Conservation (phyloP, 768 basidiomycete species). For the Psilocybe tampanensis region DNA sequence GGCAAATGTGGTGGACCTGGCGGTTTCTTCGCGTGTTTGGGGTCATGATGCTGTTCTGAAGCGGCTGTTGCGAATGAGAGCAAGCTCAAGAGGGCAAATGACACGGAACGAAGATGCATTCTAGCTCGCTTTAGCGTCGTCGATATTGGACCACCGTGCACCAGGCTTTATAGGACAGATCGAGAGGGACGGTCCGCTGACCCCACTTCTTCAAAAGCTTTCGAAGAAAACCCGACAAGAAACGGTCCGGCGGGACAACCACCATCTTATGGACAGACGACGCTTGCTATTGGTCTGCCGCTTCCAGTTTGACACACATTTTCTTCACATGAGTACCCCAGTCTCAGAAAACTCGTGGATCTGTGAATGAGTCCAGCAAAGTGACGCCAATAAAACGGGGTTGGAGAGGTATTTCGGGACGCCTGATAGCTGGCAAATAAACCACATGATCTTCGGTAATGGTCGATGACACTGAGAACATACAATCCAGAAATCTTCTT, state of each 20-base stretch:
- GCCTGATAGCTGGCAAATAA: background rate
- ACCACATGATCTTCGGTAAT: conserved; percentile 1
- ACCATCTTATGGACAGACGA: background rate
- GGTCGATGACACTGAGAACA: background rate
- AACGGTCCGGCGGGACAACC: conserved; percentile 7
- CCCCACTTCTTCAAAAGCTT: background rate
- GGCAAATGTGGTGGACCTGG: conserved; percentile 2
- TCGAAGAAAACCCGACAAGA: background rate
- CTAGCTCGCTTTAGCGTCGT: background rate
- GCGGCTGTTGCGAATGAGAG: conserved; percentile 5
- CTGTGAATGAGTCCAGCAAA: background rate
- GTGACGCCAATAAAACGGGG: conserved; percentile 2
- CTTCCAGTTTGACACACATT: background rate
- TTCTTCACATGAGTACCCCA: background rate
- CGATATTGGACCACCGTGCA: background rate
- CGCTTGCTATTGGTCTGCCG: background rate
- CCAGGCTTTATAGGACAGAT: conserved; percentile 9
- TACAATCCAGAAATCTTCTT: background rate
- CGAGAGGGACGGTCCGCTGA: conserved; percentile 10
- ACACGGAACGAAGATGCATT: conserved; percentile 12
- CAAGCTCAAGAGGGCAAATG: conserved; percentile 8
- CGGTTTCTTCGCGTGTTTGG: background rate
- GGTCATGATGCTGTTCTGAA: background rate
- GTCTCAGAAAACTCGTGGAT: background rate
- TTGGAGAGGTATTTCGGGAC: background rate